Evolutionary conservation across 345 rosid species (phyloP), one percentile per base, ranked within the genome.

Genomic region (Salix dunnii): DNA sequence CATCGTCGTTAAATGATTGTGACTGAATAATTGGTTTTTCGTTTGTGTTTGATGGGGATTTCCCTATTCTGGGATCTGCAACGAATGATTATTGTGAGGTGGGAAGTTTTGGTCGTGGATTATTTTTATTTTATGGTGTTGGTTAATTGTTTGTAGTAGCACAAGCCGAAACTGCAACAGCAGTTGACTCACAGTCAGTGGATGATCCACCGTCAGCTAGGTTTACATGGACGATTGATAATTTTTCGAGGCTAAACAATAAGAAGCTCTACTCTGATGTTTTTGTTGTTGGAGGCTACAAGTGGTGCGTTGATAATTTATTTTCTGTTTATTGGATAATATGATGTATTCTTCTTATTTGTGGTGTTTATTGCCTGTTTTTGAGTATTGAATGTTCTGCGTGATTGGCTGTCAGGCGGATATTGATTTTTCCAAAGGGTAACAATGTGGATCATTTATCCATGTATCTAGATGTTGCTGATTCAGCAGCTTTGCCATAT

Each of bases 161-260:
- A 40, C 79, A 72, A 38, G 70, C 84, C 0, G 84, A 77, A 66
- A 65, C 67, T 1, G 76, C 80, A 11, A 73, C 38, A 65, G 80
- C 76, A 53, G 72, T 42, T 17, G 81, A 70, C 30, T 67, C 81
- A 0, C 84, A 77, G 78, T 53, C 84, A 20, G 68, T 71, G 28
- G 81, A 82, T 74, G 84, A 78, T 77, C 85, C 82, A 30, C 86
- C 86, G 38, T 82, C 87, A 1, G 87, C 80, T 13, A 82, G 81
- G 80, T 87, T 82, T 53, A 85, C 87, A 1, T 87, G 90, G 87
- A 84, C 83, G 9, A 72, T 87, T 70, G 86, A 79, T 67, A 82
- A 82, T 75, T 80, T 87, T 70, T 78, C 87, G 0, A 80, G 81
- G 81, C 76, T 82, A 13, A 87, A 82, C 68, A 61, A 79, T 21